A percentile compares a stretch with the other conserved stretches of the same genome.
Conservation (phyloP, 75 land plant genomes). For the Larix kaempferi region DNA sequence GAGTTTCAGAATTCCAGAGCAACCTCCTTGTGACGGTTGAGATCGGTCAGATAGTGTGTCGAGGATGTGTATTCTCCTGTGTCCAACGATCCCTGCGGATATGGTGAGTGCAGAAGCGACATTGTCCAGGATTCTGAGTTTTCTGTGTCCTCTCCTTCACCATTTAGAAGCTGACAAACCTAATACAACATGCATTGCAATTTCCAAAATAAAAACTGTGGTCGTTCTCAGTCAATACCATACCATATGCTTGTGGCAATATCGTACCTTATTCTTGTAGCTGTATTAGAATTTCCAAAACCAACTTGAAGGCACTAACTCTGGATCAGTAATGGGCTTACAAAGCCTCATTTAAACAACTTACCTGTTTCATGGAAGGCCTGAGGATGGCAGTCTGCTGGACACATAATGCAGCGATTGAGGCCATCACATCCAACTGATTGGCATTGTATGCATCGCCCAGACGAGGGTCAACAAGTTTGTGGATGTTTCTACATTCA, state of each 20-base stretch:
- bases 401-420: slow-evolving; percentile 61
- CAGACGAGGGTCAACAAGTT: slow-evolving; percentile 69
- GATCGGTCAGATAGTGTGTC: slow-evolving; percentile 27
- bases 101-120: slow-evolving; percentile 18
- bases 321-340: background rate
- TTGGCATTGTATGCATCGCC: slow-evolving; percentile 37
- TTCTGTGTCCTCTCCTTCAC: slow-evolving; percentile 21
- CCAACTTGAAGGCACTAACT: background rate
- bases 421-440: slow-evolving; percentile 49
- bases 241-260: no score
- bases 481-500: slow-evolving; percentile 39
- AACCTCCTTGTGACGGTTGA: slow-evolving; percentile 49
- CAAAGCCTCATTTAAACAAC: background rate
- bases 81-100: slow-evolving; percentile 20
- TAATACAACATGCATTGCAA: slow-evolving; percentile 7
- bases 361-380: slow-evolving; percentile 78
- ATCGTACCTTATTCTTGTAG: no score
- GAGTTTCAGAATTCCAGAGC: slow-evolving; percentile 32
- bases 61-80: slow-evolving; percentile 35
- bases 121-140: background rate
- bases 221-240: no score
- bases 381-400: slow-evolving; percentile 62
- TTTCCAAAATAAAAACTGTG: background rate
- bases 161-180: slow-evolving; percentile 46
- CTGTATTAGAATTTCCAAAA: background rate